Conservation (phyloP, 805 yeast species). For the Yarrowia sp. region DNA sequence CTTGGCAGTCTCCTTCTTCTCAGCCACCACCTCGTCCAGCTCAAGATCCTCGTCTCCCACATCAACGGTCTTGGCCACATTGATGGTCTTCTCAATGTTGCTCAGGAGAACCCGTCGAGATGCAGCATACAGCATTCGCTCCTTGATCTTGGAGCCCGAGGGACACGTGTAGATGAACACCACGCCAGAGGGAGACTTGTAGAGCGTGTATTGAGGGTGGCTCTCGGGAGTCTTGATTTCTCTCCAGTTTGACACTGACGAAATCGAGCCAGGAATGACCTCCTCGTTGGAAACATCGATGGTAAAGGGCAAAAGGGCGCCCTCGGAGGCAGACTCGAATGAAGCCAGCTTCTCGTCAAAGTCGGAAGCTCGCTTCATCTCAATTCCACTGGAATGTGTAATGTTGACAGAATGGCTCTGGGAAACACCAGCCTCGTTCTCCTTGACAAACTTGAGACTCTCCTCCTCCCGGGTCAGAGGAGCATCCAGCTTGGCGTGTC, state of each 20-base stretch:
- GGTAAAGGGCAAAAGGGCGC: slow-evolving; percentile 22
- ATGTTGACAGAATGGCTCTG: slow-evolving; percentile 33
- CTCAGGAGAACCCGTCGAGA: slow-evolving; percentile 55
- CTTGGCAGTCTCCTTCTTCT: slow-evolving; percentile 24
- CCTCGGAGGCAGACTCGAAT: slow-evolving; percentile 20
- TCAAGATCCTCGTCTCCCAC: slow-evolving; percentile 33
- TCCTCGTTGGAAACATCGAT: slow-evolving; percentile 35
- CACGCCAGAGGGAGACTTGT: slow-evolving; percentile 44
- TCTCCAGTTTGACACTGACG: slow-evolving; percentile 25
- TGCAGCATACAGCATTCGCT: slow-evolving; percentile 91
- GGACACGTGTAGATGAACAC: slow-evolving; percentile 88
- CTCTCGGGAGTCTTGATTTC: slow-evolving; percentile 30
- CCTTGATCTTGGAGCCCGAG: slow-evolving; percentile 84
- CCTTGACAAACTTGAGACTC: slow-evolving; percentile 51
- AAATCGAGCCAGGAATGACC: slow-evolving; percentile 14
- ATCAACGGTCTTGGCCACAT: slow-evolving; percentile 23
- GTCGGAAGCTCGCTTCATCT: slow-evolving; percentile 11
- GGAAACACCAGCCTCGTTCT: slow-evolving; percentile 25
- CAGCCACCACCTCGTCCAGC: slow-evolving; percentile 17
- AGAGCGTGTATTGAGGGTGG: slow-evolving; percentile 39
- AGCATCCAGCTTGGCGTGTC: slow-evolving; percentile 52
- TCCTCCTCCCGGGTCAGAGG: slow-evolving; percentile 69
- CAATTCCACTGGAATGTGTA: slow-evolving; percentile 20
- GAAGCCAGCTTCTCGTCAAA: slow-evolving; percentile 14
- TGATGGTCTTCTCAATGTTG: slow-evolving; percentile 42